These are phyloP conservation scores for Leccinum subspadiceum DNA, from an alignment of 1,284 basidiomycete species.

Conservation along the genomic window DNA sequence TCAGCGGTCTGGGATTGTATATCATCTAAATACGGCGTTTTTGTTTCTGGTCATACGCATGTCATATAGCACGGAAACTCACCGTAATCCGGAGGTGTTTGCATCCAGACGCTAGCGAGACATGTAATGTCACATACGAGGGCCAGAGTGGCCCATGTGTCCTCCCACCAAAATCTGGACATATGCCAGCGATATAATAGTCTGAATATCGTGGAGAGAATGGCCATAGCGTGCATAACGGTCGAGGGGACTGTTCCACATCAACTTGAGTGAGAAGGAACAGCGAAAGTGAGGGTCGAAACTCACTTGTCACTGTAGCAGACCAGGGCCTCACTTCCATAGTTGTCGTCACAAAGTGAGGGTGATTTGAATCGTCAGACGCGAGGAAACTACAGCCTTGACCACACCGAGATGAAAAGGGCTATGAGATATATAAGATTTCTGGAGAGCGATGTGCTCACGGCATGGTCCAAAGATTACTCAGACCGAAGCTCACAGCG, in stretches of 20 bases:
- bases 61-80: background rate
- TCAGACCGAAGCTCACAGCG: background rate
- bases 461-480: slow-evolving; percentile 7
- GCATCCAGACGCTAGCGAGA: slow-evolving; percentile 21
- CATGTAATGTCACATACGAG: slow-evolving; percentile 24
- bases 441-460: slow-evolving; percentile 1
- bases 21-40: background rate
- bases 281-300: background rate
- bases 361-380: background rate
- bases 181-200: slow-evolving; percentile 22
- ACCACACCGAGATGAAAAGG: background rate
- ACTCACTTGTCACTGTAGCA: slow-evolving; percentile 14
- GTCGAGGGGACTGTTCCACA: slow-evolving; percentile 20
- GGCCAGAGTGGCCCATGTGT: slow-evolving; percentile 24
- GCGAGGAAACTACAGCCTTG: background rate
- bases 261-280: background rate
- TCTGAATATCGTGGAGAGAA: slow-evolving; percentile 20
- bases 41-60: background rate
- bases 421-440: background rate
- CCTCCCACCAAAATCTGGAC: slow-evolving; percentile 26
- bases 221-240: slow-evolving; percentile 15
- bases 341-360: background rate
- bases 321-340: slow-evolving; percentile 7
- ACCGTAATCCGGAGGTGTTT: background rate
- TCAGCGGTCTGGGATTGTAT: background rate